These are phyloP conservation scores for Puya raimondii DNA, from an alignment of 176 grass and related monocot genomes.

Conservation along the genomic window DNA sequence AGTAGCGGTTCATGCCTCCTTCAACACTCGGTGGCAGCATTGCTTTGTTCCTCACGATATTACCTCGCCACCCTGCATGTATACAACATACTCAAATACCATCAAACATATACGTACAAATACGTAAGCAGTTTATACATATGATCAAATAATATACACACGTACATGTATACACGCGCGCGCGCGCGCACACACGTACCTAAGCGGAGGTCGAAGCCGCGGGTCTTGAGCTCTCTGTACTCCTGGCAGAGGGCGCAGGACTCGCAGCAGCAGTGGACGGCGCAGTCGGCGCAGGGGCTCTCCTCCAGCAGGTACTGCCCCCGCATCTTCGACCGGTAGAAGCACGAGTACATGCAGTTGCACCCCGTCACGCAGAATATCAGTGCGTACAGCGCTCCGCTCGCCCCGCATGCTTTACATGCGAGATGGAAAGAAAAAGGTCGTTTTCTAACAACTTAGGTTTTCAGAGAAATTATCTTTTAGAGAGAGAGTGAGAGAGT, in stretches of 20 bases:
- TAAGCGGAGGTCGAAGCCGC: conserved; percentile 44
- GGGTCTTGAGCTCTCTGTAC: conserved; percentile 55
- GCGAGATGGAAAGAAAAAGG: not conserved
- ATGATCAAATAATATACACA: not conserved
- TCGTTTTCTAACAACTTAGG: not conserved
- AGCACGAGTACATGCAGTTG: conserved; percentile 45
- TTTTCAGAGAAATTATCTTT: not conserved
- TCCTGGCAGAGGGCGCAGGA: conserved; percentile 58
- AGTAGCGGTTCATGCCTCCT: conserved; percentile 24
- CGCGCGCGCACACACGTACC: not conserved
- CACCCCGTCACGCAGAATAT: conserved; percentile 19
- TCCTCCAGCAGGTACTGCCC: conserved; percentile 33
- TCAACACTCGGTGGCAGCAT: conserved; percentile 17
- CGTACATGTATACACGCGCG: not conserved
- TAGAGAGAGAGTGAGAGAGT: not conserved
- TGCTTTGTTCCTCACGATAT: conserved; percentile 9
- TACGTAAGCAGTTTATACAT: not conserved
- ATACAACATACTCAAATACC: not conserved
- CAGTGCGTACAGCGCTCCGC: conserved; percentile 32
- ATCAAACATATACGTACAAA: conserved; percentile 1
- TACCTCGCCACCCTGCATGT: conserved; percentile 25
- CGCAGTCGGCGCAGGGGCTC: conserved; percentile 47
- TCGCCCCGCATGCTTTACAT: conserved; percentile 35
- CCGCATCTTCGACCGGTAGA: conserved; percentile 59
- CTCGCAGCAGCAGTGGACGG: conserved; percentile 51